Base-by-base conservation (phyloP, 2,329 filamentous ascomycete species). In the Hypoxylon sp. region DNA sequence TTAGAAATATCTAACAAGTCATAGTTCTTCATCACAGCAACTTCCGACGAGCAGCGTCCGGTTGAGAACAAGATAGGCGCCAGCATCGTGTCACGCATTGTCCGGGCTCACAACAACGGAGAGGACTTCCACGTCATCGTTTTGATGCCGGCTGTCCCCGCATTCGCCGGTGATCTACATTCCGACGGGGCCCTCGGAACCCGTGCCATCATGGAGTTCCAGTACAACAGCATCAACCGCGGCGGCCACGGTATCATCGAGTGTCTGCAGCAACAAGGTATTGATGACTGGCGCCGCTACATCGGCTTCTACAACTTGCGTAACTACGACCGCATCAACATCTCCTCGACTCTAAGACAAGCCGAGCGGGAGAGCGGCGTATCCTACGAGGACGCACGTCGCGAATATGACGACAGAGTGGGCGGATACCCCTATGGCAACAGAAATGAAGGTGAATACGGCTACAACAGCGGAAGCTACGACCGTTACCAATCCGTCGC, bases 21-120 rank as follows among this genome's bases (percentile, higher is more conserved):
- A 0, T 74, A 93, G 84, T 96, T 96, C 83, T 96, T 96, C 84
- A 96, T 96, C 80, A 96, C 93, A 0, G 92, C 92, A 2, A 94
- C 92, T 1, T 85, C 84, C 52, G 85, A 92, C 59, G 82, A 89
- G 63, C 92, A 94, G 77, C 85, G 86, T 68, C 92, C 93, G 0
- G 88, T 97, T 50, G 86, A 85, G 74, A 96, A 97, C 81, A 89
- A 90, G 78, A 91, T 97, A 67, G 93, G 93, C 50, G 89, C 88
- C 5, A 92, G 92, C 29, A 92, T 97, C 55, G 93, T 94, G 5
- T 90, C 94, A 71, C 88, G 93, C 37, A 92, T 95, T 71, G 75
- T 93, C 19, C 89, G 90, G 35, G 93, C 93, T 17, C 86, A 91
- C 70, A 81, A 87, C 63, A 86, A 88, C 55, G 83, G 86, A 39